phyloP scores from a whole-genome alignment of 768 basidiomycete genomes.

The Pisolithus marmoratus region DNA sequence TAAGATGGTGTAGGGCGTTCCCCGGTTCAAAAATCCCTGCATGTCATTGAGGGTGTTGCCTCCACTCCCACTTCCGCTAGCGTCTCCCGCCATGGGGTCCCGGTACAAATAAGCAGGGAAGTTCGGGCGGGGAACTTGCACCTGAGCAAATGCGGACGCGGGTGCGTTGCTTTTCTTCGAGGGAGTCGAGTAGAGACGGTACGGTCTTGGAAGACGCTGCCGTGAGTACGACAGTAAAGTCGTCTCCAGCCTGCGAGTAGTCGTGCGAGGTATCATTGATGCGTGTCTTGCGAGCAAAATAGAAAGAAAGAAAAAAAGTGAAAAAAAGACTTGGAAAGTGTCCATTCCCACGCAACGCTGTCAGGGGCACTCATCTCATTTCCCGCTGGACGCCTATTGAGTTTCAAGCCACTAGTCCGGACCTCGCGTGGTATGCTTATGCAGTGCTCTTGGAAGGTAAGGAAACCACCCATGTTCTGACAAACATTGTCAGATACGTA shows the following conservation, averaged over 20 bases:
- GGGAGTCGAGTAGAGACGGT: slow-evolving; percentile 65
- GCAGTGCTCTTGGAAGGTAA: too few species aligned
- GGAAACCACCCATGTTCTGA: too few species aligned
- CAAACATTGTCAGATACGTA: too few species aligned
- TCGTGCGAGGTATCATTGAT: slow-evolving; percentile 25
- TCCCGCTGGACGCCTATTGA: too few species aligned
- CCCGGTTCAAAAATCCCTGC: slow-evolving; percentile 45
- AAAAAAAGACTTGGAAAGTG: not conserved
- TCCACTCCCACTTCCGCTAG: slow-evolving; percentile 2
- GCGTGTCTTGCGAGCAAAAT: not conserved
- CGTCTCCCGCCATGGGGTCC: slow-evolving; percentile 12
- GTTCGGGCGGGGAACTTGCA: slow-evolving; percentile 32
- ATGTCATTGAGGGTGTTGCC: slow-evolving; percentile 31
- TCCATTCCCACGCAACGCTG: not conserved
- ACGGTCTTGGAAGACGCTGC: slow-evolving; percentile 62
- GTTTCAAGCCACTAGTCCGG: too few species aligned
- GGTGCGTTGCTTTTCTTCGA: slow-evolving; percentile 51
- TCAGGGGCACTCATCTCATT: too few species aligned
- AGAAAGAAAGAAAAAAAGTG: not conserved
- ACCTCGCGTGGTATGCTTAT: too few species aligned
- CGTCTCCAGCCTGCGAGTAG: slow-evolving; percentile 27
- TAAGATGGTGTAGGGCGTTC: slow-evolving; percentile 48
- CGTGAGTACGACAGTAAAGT: slow-evolving; percentile 56
- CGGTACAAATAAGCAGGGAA: slow-evolving; percentile 35
- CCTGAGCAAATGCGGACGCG: slow-evolving; percentile 38